Base-by-base conservation (phyloP, 148 eudicot species). In the Talinum fruticosum region DNA sequence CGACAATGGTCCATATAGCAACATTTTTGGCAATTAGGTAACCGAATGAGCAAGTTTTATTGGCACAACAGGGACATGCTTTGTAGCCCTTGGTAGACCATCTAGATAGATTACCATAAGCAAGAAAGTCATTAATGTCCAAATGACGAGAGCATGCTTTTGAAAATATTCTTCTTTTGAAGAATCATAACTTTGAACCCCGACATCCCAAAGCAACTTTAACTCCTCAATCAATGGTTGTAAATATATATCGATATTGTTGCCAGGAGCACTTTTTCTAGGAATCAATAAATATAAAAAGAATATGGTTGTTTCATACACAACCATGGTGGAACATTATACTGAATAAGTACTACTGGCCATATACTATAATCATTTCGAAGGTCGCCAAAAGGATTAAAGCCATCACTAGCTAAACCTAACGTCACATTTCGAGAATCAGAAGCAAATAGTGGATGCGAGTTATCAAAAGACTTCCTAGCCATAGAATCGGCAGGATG, bases 331-430 rank as follows among this genome's bases (percentile, higher is more conserved):
- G 75, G 78, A 2, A 80, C 24, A 12, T 80, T 83, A 28, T 77
- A 80, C 0, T 29, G 62, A 30, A 76, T 47, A 15, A 79, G 45
- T 32, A 83, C 54, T 45, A 83, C 76, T 5, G 72, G 87, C 78
- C 85, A 85, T 61, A 76, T 80, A 37, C 82, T 78, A 75, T 78
- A 59, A 2, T 78, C 32, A 45, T 8, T 75, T 15, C 75, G 41
- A 34, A 83, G 33, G 3, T 32, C 69, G 1, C 49, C 26, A 32
- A 79, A 79, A 15, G 79, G 80, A 34, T 81, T 82, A 61, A 85
- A 84, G 1, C 82, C 79, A 44, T 81, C 82, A 53, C 49, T 81
- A n/a, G 82, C 82, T 62, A 84, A 45, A 3, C 80, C 76, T 8
- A 75, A 49, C 62, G 84, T 75, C 0, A 82, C 75, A 82, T 74